phyloP scores from a whole-genome alignment of 176 grass and related monocot species.

The Rhynchospora breviuscula region DNA sequence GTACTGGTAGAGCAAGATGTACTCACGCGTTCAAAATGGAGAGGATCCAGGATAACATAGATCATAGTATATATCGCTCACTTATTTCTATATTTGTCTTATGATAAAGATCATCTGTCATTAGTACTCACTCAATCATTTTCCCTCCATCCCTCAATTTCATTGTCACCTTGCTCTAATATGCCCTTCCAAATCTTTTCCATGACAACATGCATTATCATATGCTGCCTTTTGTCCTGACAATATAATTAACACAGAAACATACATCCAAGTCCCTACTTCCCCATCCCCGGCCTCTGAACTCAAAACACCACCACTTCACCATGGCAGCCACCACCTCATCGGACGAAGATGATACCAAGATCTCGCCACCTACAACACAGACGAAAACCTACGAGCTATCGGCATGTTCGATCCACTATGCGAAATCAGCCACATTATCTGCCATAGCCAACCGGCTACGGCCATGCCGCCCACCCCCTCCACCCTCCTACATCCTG shows the following conservation, averaged over 20 bases:
- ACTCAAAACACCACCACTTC: slow-evolving; percentile 34
- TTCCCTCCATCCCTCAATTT: slow-evolving; percentile 19
- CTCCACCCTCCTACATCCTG: slow-evolving; percentile 63
- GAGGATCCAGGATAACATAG: not conserved
- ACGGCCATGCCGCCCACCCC: slow-evolving; percentile 29
- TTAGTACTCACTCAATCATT: not conserved
- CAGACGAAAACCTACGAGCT: slow-evolving; percentile 48
- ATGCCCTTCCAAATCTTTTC: not conserved
- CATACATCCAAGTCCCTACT: not conserved
- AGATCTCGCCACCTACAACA: not conserved
- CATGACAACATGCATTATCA: not conserved
- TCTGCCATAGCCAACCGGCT: slow-evolving; percentile 32
- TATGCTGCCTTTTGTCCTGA: not conserved
- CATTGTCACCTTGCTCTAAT: not conserved
- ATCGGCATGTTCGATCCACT: slow-evolving; percentile 72
- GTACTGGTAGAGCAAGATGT: not conserved
- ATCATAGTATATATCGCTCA: not conserved
- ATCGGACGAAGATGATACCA: slow-evolving; percentile 23
- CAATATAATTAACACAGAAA: slow-evolving; percentile 25
- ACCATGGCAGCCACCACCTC: slow-evolving; percentile 23
- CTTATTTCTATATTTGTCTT: not conserved
- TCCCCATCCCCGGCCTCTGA: not conserved
- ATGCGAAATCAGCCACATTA: slow-evolving; percentile 46
- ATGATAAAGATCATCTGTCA: not conserved
- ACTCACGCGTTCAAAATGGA: not conserved